A percentile compares a stretch with the other conserved stretches of the same genome.
phyloP scores from a whole-genome alignment of 2,329 filamentous ascomycete species.

The Ophiostoma triangulosporum region DNA sequence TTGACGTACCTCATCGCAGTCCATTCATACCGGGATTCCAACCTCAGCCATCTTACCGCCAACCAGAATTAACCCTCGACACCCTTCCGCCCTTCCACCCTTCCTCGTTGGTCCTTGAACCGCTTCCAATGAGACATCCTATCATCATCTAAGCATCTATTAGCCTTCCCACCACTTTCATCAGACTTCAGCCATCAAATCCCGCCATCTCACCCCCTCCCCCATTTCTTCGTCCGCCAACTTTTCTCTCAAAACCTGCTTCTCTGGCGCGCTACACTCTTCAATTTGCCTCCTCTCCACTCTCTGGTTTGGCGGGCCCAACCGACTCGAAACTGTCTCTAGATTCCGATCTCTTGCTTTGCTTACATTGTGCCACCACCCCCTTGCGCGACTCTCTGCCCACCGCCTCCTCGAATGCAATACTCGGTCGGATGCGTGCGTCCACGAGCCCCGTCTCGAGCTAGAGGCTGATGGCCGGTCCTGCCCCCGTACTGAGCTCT shows the following conservation, averaged over 20 bases:
- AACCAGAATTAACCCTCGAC: neutral
- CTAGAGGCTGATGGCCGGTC: slow-evolving; percentile 24
- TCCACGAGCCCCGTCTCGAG: slow-evolving; percentile 17
- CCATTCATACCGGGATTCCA: neutral
- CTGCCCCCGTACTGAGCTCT: slow-evolving; percentile 35
- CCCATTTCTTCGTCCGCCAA: neutral
- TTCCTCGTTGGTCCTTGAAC: neutral
- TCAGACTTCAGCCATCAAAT: neutral
- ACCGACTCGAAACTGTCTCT: neutral
- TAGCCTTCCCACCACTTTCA: neutral
- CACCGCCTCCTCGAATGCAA: slow-evolving; percentile 7
- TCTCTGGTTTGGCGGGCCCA: neutral
- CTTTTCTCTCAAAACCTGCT: neutral
- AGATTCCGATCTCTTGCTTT: neutral
- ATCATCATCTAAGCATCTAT: neutral
- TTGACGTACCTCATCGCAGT: neutral
- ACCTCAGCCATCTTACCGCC: neutral
- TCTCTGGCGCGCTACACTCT: neutral
- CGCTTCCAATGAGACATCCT: neutral
- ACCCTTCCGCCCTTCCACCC: too few species aligned
- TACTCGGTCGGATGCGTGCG: slow-evolving; percentile 17
- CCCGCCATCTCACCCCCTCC: neutral
- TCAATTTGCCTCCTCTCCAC: neutral
- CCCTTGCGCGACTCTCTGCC: neutral
- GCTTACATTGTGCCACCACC: neutral